These are phyloP conservation scores for Meyerozyma athensensis DNA, from an alignment of 1,139 yeast species.

Conservation along the genomic window DNA sequence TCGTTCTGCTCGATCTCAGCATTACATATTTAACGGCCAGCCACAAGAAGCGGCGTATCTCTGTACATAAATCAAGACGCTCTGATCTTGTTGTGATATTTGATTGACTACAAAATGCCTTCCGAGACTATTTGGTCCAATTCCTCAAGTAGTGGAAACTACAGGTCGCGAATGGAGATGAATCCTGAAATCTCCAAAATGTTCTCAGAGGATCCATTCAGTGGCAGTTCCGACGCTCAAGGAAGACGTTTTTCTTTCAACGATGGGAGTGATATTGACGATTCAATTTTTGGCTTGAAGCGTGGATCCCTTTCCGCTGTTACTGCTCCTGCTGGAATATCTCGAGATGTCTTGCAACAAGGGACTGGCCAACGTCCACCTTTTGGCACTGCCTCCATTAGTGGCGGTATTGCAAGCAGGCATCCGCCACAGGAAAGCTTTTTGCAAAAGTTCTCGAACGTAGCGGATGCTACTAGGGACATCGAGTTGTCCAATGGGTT, in stretches of 20 bases:
- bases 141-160: slow-evolving; percentile 29
- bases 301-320: slow-evolving; percentile 47
- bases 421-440: slow-evolving; percentile 49
- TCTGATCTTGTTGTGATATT: too few species aligned
- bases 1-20: too few species aligned
- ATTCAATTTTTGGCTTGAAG: slow-evolving; percentile 39
- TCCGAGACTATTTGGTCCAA: slow-evolving; percentile 40
- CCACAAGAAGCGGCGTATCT: too few species aligned
- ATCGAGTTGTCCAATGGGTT: slow-evolving; percentile 46
- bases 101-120: slow-evolving; percentile 18
- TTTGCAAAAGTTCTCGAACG: slow-evolving; percentile 64
- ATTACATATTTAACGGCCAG: too few species aligned
- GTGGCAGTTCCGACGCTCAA: slow-evolving; percentile 8
- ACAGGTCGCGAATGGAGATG: slow-evolving; percentile 32
- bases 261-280: slow-evolving; percentile 44
- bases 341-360: slow-evolving; percentile 12
- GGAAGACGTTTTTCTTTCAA: slow-evolving; percentile 33
- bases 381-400: slow-evolving; percentile 59
- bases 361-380: slow-evolving; percentile 20
- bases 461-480: slow-evolving; percentile 77
- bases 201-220: slow-evolving; percentile 13
- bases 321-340: slow-evolving; percentile 37
- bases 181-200: slow-evolving; percentile 48
- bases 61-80: too few species aligned
- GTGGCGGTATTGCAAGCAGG: slow-evolving; percentile 51